Conservation (phyloP, 192 early-diverging fungal genomes). For the Mortierella claussenii region DNA sequence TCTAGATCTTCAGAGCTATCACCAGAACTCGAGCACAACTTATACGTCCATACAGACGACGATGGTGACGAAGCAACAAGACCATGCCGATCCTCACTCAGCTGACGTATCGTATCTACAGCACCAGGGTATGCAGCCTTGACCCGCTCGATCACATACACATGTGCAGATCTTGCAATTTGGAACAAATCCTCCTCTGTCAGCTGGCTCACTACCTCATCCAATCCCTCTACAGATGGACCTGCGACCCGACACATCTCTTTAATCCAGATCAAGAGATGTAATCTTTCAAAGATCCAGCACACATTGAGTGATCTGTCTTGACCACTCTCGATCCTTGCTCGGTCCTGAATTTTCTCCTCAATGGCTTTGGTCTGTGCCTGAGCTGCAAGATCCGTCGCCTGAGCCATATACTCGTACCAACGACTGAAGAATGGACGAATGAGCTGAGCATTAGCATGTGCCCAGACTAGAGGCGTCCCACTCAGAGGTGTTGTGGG, state of each 20-base stretch:
- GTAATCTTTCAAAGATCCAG: slow-evolving; percentile 38
- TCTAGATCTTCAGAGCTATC: slow-evolving; percentile 36
- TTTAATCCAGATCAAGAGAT: slow-evolving; percentile 34
- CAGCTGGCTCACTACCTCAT: neutral
- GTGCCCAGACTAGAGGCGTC: slow-evolving; percentile 19
- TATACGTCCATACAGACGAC: too few species aligned
- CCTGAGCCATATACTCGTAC: slow-evolving; percentile 33
- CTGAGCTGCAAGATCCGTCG: slow-evolving; percentile 10
- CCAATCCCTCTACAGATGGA: slow-evolving; percentile 6
- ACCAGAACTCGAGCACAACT: slow-evolving; percentile 33
- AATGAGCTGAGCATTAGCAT: slow-evolving; percentile 27
- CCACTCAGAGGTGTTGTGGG: slow-evolving; percentile 32
- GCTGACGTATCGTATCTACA: slow-evolving; percentile 21
- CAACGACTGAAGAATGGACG: slow-evolving; percentile 36
- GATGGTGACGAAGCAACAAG: neutral
- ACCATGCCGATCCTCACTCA: neutral
- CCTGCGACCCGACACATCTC: slow-evolving; percentile 25
- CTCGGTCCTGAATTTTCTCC: neutral
- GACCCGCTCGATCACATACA: slow-evolving; percentile 30
- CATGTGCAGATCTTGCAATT: slow-evolving; percentile 24
- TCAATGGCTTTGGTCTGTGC: slow-evolving; percentile 11
- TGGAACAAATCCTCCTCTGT: slow-evolving; percentile 24
- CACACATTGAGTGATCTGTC: slow-evolving; percentile 13
- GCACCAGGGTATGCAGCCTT: slow-evolving; percentile 37
- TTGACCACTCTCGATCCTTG: neutral